Percentiles rank a stretch among this genome's conserved stretches.
These are phyloP conservation scores for Triticum dicoccoides DNA, from an alignment of 176 grass and related monocot species.

Conservation along the genomic window DNA sequence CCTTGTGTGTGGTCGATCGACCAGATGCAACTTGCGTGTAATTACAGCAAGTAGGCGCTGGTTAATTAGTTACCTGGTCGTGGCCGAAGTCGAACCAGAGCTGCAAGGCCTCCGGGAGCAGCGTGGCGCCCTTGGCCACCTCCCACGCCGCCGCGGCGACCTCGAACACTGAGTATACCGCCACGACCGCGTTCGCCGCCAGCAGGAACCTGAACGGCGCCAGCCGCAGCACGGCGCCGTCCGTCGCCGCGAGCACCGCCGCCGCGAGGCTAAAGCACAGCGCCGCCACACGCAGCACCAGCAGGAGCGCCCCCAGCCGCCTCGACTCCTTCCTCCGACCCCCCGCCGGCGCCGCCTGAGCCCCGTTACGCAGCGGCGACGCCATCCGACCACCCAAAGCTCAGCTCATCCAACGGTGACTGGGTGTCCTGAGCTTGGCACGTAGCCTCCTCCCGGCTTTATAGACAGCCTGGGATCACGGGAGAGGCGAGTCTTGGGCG, in stretches of 20 bases:
- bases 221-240: constrained; percentile 9
- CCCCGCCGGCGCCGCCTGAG: background rate
- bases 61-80: constrained; percentile 55
- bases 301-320: background rate
- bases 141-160: constrained; percentile 58
- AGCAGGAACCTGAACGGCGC: constrained; percentile 61
- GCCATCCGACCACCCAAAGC: background rate
- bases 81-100: constrained; percentile 95
- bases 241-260: constrained; percentile 17
- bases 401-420: constrained; percentile 10
- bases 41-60: no score
- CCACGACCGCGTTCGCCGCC: constrained; percentile 70
- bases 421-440: background rate
- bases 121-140: constrained; percentile 49
- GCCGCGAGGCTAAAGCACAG: constrained; percentile 24
- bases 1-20: background rate
- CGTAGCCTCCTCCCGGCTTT: background rate
- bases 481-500: background rate
- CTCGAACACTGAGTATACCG: constrained; percentile 70
- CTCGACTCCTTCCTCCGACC: background rate
- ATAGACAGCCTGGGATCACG: constrained; percentile 18
- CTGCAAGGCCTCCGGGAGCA: constrained; percentile 62
- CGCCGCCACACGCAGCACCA: constrained; percentile 19
- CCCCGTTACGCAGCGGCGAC: constrained; percentile 35
- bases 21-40: no score